Evolutionary conservation across 805 yeast genomes (phyloP).

Genomic region (Barnettozyma salicaria): DNA sequence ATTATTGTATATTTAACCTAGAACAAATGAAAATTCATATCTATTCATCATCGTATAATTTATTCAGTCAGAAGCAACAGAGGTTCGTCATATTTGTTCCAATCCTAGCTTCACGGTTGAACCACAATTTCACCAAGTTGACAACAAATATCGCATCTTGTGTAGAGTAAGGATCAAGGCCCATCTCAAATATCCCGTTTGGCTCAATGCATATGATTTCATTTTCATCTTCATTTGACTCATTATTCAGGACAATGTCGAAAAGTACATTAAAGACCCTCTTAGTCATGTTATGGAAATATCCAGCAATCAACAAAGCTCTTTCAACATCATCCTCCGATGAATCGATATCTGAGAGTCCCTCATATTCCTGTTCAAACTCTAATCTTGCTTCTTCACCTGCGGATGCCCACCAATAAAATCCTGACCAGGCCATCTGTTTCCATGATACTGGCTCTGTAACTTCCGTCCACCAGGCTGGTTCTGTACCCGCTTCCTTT

Average conservation of each 20-base stretch:
- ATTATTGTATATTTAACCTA: not conserved
- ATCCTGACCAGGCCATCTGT: conserved; percentile 60
- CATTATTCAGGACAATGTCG: conserved; percentile 33
- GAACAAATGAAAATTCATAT: not conserved
- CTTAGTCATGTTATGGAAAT: conserved; percentile 44
- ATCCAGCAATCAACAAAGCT: conserved; percentile 37
- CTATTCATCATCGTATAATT: not conserved
- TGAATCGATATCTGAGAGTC: too few relatives aligned
- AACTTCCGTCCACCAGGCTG: conserved; percentile 40
- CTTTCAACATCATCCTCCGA: conserved; percentile 18
- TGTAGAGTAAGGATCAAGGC: conserved; percentile 47
- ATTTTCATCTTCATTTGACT: conserved; percentile 14
- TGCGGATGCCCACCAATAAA: conserved; percentile 86
- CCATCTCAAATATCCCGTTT: conserved; percentile 49
- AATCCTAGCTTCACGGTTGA: conserved; percentile 38
- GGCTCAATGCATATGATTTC: conserved; percentile 7
- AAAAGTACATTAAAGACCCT: conserved; percentile 35
- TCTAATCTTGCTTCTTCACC: conserved; percentile 48
- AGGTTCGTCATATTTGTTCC: conserved; percentile 31
- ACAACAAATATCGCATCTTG: conserved; percentile 41
- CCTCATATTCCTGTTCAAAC: conserved; percentile 37
- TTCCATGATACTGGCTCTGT: conserved; percentile 49
- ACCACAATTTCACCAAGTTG: conserved; percentile 41
- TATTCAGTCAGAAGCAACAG: conserved; percentile 30
- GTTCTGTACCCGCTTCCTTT: conserved; percentile 11